These are phyloP conservation scores for Cryphonectria japonica DNA, from an alignment of 2,329 filamentous ascomycete genomes.

Conservation along the genomic window DNA sequence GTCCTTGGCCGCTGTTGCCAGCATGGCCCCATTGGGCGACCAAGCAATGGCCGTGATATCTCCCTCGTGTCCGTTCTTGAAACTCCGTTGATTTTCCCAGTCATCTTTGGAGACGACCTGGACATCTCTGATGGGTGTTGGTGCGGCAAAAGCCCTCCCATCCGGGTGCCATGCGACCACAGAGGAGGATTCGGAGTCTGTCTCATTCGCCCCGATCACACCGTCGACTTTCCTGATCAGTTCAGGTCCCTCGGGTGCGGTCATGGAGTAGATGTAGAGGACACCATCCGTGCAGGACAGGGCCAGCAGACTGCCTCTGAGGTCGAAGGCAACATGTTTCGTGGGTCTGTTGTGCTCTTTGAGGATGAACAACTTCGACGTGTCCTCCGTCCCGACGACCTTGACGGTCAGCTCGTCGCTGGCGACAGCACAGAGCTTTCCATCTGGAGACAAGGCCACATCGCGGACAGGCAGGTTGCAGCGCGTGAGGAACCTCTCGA, in stretches of 20 bases:
- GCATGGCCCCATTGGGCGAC: conserved; percentile 91
- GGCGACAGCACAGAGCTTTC: conserved; percentile 89
- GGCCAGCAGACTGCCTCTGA: conserved; percentile 73
- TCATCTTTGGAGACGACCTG: conserved; percentile 86
- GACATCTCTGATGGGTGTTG: conserved; percentile 80
- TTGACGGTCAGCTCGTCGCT: conserved; percentile 95
- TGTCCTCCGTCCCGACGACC: conserved; percentile 81
- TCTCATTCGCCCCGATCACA: conserved; percentile 77
- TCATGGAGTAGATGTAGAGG: conserved; percentile 87
- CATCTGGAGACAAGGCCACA: conserved; percentile 78
- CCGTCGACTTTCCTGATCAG: conserved; percentile 81
- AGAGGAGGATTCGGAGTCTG: conserved; percentile 75
- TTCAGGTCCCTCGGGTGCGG: conserved; percentile 71
- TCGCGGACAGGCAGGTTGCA: conserved; percentile 87
- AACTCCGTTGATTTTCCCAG: conserved; percentile 84
- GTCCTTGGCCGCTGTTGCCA: conserved; percentile 72
- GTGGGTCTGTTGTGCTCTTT: conserved; percentile 83
- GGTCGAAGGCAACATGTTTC: conserved; percentile 91
- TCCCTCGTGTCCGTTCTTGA: conserved; percentile 77
- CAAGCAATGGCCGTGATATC: conserved; percentile 88
- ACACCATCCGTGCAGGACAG: conserved; percentile 88
- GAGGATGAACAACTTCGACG: conserved; percentile 74
- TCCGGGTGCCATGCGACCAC: conserved; percentile 90
- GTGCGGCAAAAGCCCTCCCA: conserved; percentile 84
- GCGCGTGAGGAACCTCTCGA: conserved; percentile 82